A percentile compares a stretch with the other conserved stretches of the same genome.
Evolutionary conservation across 345 rosid genomes (phyloP).

Genomic region (Aquilaria malaccensis): DNA sequence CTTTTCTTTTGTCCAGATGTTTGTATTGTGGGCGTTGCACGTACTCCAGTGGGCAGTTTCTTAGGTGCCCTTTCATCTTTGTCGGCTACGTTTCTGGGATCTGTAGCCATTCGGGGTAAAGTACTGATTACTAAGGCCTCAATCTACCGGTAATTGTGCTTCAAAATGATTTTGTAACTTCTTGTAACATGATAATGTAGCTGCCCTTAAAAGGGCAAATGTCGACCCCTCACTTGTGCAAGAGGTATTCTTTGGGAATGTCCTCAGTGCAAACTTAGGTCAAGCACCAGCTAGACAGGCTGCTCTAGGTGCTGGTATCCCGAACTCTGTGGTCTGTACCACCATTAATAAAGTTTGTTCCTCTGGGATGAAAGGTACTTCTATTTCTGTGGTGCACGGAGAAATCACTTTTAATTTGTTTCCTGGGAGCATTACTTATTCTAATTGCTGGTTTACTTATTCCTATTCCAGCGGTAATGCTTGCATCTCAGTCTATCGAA

Average conservation of each 20-base stretch:
- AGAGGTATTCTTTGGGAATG: constrained; percentile 95
- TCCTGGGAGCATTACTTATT: neutral
- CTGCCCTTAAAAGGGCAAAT: constrained; percentile 77
- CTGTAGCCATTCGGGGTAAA: constrained; percentile 65
- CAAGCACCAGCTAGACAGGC: constrained; percentile 99
- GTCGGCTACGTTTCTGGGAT: constrained; percentile 78
- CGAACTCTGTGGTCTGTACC: constrained; percentile 81
- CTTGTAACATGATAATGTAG: constrained; percentile 21
- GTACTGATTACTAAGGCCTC: neutral
- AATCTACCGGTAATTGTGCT: constrained; percentile 4
- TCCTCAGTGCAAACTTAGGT: constrained; percentile 87
- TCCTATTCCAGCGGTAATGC: constrained; percentile 57
- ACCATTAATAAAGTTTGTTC: constrained; percentile 95
- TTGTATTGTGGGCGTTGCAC: constrained; percentile 90
- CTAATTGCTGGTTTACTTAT: neutral
- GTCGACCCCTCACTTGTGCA: constrained; percentile 82
- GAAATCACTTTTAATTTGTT: neutral
- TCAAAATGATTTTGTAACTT: neutral
- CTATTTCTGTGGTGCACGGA: neutral
- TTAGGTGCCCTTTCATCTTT: constrained; percentile 81
- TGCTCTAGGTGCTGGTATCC: constrained; percentile 88
- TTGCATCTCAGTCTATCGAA: constrained; percentile 80
- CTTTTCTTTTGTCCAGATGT: constrained; percentile 48
- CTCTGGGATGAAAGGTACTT: constrained; percentile 85
- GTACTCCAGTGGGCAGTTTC: constrained; percentile 86